Evolutionary conservation across 768 basidiomycete species (phyloP), one percentile per base, ranked within the genome.

Genomic region (Boletus tylopilopsis): DNA sequence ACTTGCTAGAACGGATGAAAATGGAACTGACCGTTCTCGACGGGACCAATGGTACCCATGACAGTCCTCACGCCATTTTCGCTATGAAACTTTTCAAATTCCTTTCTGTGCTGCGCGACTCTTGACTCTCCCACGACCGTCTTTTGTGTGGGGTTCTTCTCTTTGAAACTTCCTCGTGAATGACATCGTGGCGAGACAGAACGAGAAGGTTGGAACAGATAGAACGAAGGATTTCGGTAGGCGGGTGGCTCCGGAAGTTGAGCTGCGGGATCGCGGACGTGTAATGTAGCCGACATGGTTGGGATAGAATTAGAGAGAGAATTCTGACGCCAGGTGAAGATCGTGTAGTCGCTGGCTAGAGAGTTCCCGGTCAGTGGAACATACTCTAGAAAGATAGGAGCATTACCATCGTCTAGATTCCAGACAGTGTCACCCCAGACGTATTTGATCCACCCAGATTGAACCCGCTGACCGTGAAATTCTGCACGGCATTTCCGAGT

Each of bases 11-110:
- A 23, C 16, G 29, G 16, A 1, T 21, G 21, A 35, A 16, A 21
- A 23, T 65, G 80, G 45, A 10, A 42, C 33, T 0, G 50, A 90
- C 93, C 93, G 67, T 89, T 83, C 43, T 85, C 73, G 35, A 92
- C 90, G n/a, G 91, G 87, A 0, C 94, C 95, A 49, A 98, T 91
- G 55, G 80, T 84, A 3, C 96, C 96, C 55, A 85, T 75, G 15
- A 99, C 87, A 4, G 94, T 98, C 43, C 95, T 76, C 9, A 97
- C 94, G 1, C 96, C 96, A 59, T 94, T 94, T 70, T 89, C 88
- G 18, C 78, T 78, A 57, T 95, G 93, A 59, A 97, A 97, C 56
- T 79, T 81, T 60, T 90, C 79, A 57, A 94, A 94, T 37, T 85
- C 81, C 58, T 79, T 84, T 69, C 84, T 85, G 68, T 84, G 78